Evolutionary conservation across 2,329 filamentous ascomycete genomes (phyloP), one percentile per base, ranked within the genome.

Genomic region (Aureobasidium sp.): DNA sequence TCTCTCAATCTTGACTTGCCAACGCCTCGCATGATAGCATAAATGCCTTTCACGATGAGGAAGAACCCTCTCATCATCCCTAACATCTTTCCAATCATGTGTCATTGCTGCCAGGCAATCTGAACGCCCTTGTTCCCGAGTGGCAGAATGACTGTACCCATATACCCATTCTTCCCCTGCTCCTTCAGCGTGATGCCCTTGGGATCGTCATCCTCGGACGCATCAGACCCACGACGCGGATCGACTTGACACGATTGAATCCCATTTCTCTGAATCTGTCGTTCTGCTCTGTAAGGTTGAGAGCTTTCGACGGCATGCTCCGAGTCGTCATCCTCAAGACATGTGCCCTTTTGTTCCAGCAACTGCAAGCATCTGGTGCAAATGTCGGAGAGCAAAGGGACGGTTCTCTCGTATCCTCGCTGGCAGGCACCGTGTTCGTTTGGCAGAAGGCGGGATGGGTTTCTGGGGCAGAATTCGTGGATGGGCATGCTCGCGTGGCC

Each of bases 401-500:
- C n/a, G 1, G 34, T 37, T 14, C 34, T 31, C 5, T 60, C 34
- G n/a, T 60, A 60, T 3, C 57, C 57, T 14, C 36, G 15, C 25
- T 44, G 45, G n/a, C 57, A 60, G 15, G 57, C 57, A 14, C 57
- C 44, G 9, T 34, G 34, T 34, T 60, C 57, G 27, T 60, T 60
- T 31, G 57, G 57, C 11, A 60, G n/a, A 3, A 49, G 34, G 4
- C 45, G 34, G 1, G 57, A 60, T 2, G 57, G 45, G 45, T 60
- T 60, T 14, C 36, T 29, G 6, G 57, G 57, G n/a, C 57, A 60
- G 45, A 60, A 60, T 34, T 60, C 57, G 27, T 60, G 57, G 36
- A 60, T 60, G 6, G 57, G 57, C 44, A 60, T 60, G 57, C 57
- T 60, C 17, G 57, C 57, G 45, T 60, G 57, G 15, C 57, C 57